Conservation (phyloP, 163 green algal genomes). For the Chlorella variabilis region DNA sequence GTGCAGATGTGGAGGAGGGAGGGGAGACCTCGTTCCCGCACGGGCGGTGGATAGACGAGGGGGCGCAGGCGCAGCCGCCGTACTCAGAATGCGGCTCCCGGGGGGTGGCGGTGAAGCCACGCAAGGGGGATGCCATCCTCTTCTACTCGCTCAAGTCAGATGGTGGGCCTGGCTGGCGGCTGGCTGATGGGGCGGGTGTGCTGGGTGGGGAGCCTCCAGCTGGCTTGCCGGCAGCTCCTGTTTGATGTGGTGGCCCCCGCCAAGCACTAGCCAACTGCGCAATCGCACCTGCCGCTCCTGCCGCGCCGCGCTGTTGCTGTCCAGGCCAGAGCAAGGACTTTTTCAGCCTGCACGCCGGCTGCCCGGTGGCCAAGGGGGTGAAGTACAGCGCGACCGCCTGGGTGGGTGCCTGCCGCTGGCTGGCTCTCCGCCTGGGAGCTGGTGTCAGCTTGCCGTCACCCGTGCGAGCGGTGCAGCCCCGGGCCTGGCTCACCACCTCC, state of each 20-base stretch:
- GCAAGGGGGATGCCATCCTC: constrained; percentile 51
- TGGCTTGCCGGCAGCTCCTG: neutral
- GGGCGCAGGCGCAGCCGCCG: constrained; percentile 21
- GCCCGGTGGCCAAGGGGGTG: constrained; percentile 56
- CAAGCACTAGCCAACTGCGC: neutral
- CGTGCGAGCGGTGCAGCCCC: too few relatives aligned
- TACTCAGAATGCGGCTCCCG: constrained; percentile 53
- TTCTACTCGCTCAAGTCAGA: constrained; percentile 22
- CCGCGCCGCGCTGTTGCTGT: constrained; percentile 51
- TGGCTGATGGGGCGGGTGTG: neutral
- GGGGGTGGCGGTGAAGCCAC: constrained; percentile 58
- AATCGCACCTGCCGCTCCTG: neutral
- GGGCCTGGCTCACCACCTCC: too few relatives aligned
- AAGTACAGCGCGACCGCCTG: constrained; percentile 51
- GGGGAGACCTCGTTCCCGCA: constrained; percentile 63
- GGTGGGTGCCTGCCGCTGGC: neutral
- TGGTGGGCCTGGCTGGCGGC: neutral
- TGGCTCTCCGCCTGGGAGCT: too few relatives aligned
- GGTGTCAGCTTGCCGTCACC: too few relatives aligned
- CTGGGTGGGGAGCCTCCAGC: neutral
- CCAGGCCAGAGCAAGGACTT: constrained; percentile 53
- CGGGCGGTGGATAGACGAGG: neutral
- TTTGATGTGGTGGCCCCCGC: neutral
- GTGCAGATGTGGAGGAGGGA: constrained; percentile 66
- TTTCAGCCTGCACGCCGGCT: constrained; percentile 61